Percentiles rank a stretch among this genome's conserved stretches.
These are phyloP conservation scores for Aegilops speltoides DNA, from an alignment of 176 grass and related monocot genomes.

Conservation along the genomic window DNA sequence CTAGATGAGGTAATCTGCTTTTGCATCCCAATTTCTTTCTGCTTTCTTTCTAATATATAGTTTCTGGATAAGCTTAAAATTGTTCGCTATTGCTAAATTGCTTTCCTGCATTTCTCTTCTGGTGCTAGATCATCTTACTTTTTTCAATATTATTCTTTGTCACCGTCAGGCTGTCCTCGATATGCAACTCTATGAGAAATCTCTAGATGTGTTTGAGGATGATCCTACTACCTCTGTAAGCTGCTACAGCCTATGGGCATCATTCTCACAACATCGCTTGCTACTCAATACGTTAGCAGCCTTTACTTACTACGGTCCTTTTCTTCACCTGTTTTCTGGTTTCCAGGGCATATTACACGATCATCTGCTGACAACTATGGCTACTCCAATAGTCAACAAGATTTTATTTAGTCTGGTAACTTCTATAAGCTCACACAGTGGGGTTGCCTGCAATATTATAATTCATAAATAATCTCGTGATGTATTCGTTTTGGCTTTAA, in stretches of 20 bases:
- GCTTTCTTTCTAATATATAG: conserved; percentile 1
- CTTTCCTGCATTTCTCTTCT: conserved; percentile 3
- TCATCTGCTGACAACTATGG: conserved; percentile 83
- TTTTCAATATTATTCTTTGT: conserved; percentile 6
- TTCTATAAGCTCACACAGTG: background rate
- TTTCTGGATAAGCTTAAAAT: background rate
- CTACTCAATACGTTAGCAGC: conserved; percentile 22
- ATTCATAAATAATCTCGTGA: background rate
- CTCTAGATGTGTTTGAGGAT: conserved; percentile 86
- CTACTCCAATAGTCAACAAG: conserved; percentile 63
- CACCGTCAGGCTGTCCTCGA: conserved; percentile 74
- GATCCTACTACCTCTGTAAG: conserved; percentile 79
- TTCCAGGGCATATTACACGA: conserved; percentile 79
- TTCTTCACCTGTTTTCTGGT: conserved; percentile 22
- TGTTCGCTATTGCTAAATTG: background rate
- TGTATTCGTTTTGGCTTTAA: background rate
- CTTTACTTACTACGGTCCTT: conserved; percentile 37
- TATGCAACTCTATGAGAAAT: conserved; percentile 90
- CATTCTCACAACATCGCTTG: conserved; percentile 17
- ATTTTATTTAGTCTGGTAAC: conserved; percentile 77
- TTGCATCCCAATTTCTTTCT: background rate
- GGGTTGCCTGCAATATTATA: conserved; percentile 19
- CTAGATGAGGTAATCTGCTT: conserved; percentile 76
- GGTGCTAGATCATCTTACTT: background rate
- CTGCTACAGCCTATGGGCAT: conserved; percentile 22